Evolutionary conservation across 768 basidiomycete species (phyloP), one percentile per base, ranked within the genome.

Genomic region (Mycena rosella): DNA sequence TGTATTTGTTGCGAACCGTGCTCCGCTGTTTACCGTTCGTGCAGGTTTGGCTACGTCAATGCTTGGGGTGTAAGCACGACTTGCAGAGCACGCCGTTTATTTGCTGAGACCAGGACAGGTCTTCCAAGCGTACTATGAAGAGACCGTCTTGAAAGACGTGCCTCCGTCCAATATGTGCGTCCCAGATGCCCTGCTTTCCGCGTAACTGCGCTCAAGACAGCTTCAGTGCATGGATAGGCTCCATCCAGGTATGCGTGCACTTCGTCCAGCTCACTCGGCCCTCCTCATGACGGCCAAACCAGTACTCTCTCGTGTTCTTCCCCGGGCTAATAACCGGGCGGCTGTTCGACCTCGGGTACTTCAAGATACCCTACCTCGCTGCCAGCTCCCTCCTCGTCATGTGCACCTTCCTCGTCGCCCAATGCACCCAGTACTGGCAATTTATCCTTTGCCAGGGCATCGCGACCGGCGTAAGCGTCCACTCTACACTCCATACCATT

Each of bases 151-250:
- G 20, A 54, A 68, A 63, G 63, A 70, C 27, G 48, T 57, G 1
- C 36, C 72, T 27, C 55, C 72, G 3, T 73, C 72, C 18, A 58
- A 67, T n/a, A 73, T 73, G 72, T 73, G 26, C 15, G 68, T 49
- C 6, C 45, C 42, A 10, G 8, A 40, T 51, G 29, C 27, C 38
- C 4, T 27, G 6, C n/a, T 15, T 6, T 18, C 26, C n/a, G 2
- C 27, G 29, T 55, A 3, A 5, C 29, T 8, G 5, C 20, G 11
- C 51, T 24, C 34, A 49, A 53, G 15, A 15, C 42, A 24, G 13
- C 34, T 17, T 30, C 60, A 87, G 87, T 26, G 84, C 87, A 49
- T 88, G 87, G 87, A 88, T 88, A 14, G 87, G 88, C 17, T 88
- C 88, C 7, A 68, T 83, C n/a, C 87, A 88, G 77, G 87, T 84